These are phyloP conservation scores for Mycena albidolilacea DNA, from an alignment of 768 basidiomycete genomes.

Conservation along the genomic window DNA sequence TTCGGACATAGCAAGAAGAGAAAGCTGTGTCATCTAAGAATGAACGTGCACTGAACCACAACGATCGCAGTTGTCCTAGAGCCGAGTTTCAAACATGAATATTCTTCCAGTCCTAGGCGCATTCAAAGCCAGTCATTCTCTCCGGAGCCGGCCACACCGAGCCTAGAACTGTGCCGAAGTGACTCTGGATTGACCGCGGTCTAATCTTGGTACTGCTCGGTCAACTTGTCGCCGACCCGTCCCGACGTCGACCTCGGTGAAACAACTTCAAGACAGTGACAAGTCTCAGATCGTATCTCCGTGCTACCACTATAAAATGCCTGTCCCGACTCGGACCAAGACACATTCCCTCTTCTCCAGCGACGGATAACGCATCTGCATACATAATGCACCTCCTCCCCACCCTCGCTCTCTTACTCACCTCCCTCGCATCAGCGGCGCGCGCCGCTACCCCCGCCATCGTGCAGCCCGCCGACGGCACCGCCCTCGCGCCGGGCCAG, in stretches of 20 bases:
- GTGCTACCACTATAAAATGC: not conserved
- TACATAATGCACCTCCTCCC: constrained; percentile 16
- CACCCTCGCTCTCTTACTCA: not conserved
- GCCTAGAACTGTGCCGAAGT: not conserved
- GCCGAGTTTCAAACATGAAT: not conserved
- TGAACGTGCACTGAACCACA: no score
- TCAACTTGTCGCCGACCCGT: not conserved
- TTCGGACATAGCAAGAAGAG: no score
- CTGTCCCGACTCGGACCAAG: not conserved
- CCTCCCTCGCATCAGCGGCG: not conserved
- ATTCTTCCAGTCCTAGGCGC: not conserved
- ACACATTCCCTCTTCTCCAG: not conserved
- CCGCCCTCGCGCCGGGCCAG: constrained; percentile 54
- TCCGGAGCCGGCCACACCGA: not conserved
- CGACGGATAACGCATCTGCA: not conserved
- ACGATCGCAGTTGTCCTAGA: no score
- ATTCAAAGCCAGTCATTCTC: not conserved
- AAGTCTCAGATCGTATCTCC: not conserved
- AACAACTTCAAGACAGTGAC: not conserved
- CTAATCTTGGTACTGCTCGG: not conserved
- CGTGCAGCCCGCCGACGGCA: constrained; percentile 45
- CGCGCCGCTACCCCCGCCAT: constrained; percentile 31
- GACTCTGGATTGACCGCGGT: not conserved
- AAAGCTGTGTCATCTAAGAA: no score
- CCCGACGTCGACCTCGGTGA: not conserved